Evolutionary conservation across 1,139 yeast genomes (phyloP), one percentile per base, ranked within the genome.

Genomic region (Geotrichum histeridarum): DNA sequence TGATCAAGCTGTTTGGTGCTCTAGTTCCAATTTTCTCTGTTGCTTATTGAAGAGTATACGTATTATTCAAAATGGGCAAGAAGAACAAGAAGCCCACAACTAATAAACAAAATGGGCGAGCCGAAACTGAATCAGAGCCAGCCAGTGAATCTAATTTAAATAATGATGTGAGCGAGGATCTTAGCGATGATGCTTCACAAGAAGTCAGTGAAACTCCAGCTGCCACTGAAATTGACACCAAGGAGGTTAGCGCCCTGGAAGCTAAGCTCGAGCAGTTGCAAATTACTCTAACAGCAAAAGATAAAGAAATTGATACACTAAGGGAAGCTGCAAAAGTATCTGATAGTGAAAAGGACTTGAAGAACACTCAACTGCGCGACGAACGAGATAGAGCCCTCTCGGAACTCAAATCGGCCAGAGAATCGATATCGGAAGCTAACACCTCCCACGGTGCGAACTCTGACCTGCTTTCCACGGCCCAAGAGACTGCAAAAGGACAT

Each of bases 191-290:
- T 22, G 27, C 27, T 22, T 22, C 27, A 22, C 27, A 22, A 3
- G 4, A 22, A 22, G 5, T 5, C 27, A n/a, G 17, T 14, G 14
- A 30, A 38, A 11, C 17, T 15, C 17, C 17, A 3, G 8, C 36
- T 14, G 35, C 36, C 12, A 14, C n/a, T 2, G 45, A 42, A 27
- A 2, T 33, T 27, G 15, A 30, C 33, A 42, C 35, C 11, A 9
- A 42, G 11, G 45, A 42, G n/a, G 9, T 42, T 11, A 33, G 11
- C 15, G 15, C 33, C 39, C 49, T 57, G 18, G 56, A 60, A 15
- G 62, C 63, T 17, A 56, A 63, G 15, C 48, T 63, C 14, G 60
- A 69, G 43, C 8, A 42, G 30, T 15, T 49, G 42, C 17, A 42
- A 18, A 8, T 36, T 4, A 11, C 42, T 42, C 49, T 15, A 59